Evolutionary conservation across 441 rosid genomes (phyloP), one percentile per base, ranked within the genome.

Genomic region (Manihot esculenta): DNA sequence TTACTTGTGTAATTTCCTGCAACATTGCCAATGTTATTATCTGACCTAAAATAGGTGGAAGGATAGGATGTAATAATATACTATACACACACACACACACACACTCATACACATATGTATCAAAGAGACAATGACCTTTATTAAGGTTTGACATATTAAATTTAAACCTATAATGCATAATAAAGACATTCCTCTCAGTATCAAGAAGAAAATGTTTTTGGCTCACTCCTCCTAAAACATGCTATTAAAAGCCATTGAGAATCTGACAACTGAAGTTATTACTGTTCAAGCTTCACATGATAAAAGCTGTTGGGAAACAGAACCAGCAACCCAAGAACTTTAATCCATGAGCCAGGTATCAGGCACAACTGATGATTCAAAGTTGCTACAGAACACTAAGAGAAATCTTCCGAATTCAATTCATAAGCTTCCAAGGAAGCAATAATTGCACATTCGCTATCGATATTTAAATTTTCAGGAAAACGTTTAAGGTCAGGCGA

Each of bases 1-100:
- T 91, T 91, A 80, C 96, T 91, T 42, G 83, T 86, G 74, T 95
- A 95, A 61, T 89, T 88, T 77, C 99, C 99, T 94, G 89, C 68
- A 77, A 80, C 65, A 68, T 20, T 47, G 13, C 35, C 60, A 57
- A 64, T 21, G 62, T 59, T 45, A 79, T 26, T 30, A 42, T 64
- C 72, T 74, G 48, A 73, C 38, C 68, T 70, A 47, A 26, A 7
- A 42, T 45, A 56, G 64, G 41, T 11, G 14, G 44, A 79, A 17
- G 12, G 24, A 10, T 20, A 18, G n/a, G 7, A 11, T 42, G 23
- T 23, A 33, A 59, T 5, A 20, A 21, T n/a, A 27, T n/a, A 38
- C 10, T 20, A 54, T 44, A 9, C 18, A 69, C n/a, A n/a, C n/a
- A n/a, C n/a, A n/a, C n/a, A 58, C 38, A 17, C 30, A 68, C 55